Evolutionary conservation across 495 filamentous ascomycete genomes (phyloP).

Genomic region (Thermochaetoides thermophila): DNA sequence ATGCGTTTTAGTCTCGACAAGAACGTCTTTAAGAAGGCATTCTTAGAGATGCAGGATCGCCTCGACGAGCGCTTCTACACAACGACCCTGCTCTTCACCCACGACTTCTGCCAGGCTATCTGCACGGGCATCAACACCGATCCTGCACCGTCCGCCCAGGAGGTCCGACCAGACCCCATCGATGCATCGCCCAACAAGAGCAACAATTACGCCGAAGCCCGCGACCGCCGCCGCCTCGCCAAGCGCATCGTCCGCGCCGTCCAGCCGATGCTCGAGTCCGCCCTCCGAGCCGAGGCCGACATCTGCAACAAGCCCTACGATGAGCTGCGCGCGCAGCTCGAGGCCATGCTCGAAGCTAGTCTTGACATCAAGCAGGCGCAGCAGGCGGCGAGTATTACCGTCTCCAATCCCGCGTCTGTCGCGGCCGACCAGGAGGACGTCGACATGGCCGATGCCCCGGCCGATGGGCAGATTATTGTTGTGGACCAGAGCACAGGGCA

Average conservation of each 20-base stretch:
- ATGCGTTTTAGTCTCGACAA: conserved; percentile 51
- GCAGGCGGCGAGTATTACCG: conserved; percentile 5
- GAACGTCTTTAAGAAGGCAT: conserved; percentile 49
- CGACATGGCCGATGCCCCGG: conserved; percentile 32
- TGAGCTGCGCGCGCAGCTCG: conserved; percentile 54
- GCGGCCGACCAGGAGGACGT: conserved; percentile 22
- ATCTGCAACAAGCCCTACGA: conserved; percentile 55
- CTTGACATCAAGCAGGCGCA: conserved; percentile 26
- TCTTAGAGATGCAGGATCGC: conserved; percentile 45
- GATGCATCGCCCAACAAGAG: conserved; percentile 18
- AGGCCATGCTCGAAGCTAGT: conserved; percentile 51
- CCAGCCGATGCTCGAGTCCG: conserved; percentile 61
- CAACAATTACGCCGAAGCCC: conserved; percentile 21
- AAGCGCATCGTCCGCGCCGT: conserved; percentile 75
- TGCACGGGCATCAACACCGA: conserved; percentile 45
- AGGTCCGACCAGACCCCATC: conserved; percentile 14
- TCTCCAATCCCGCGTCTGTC: conserved; percentile 13
- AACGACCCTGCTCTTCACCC: conserved; percentile 55
- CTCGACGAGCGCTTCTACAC: conserved; percentile 61
- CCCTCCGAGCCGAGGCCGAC: conserved; percentile 65
- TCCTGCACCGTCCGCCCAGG: conserved; percentile 11
- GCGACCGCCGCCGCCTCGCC: conserved; percentile 46
- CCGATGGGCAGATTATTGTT: conserved; percentile 28
- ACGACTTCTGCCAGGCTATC: conserved; percentile 57
- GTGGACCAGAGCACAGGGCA: conserved; percentile 19